Conservation (phyloP, 306 rosid genomes). For the Medicago ruthenica region DNA sequence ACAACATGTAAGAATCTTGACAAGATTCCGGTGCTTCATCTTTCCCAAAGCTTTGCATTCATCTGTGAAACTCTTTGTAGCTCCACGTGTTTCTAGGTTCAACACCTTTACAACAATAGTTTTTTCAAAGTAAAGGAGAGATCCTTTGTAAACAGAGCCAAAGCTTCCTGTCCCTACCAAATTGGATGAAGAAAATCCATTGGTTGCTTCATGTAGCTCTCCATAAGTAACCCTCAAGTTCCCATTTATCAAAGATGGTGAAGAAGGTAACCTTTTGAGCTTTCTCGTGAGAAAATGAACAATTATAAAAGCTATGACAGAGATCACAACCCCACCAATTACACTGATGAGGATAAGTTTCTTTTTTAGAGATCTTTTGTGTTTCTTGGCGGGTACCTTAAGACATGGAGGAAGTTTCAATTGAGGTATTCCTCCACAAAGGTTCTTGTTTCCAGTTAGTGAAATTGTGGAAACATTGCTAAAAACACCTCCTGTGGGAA, state of each 20-base stretch:
- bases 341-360: conserved; percentile 5
- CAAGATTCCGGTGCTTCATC: conserved; percentile 46
- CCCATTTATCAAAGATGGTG: not conserved
- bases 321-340: not conserved
- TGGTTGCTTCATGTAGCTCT: conserved; percentile 47
- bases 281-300: conserved; percentile 18
- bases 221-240: conserved; percentile 44
- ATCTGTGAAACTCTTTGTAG: conserved; percentile 44
- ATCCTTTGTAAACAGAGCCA: conserved; percentile 49
- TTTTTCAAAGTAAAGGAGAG: conserved; percentile 32
- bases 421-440: conserved; percentile 52
- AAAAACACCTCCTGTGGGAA: conserved; percentile 48
- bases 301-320: not conserved
- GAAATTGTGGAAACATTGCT: conserved; percentile 27
- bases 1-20: conserved; percentile 42
- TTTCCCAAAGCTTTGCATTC: conserved; percentile 44
- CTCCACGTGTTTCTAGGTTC: conserved; percentile 46
- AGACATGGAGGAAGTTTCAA: conserved; percentile 35
- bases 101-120: conserved; percentile 45
- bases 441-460: conserved; percentile 38
- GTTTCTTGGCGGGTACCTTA: not conserved
- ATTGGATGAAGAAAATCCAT: conserved; percentile 48
- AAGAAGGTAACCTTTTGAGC: not conserved
- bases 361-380: not conserved
- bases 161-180: conserved; percentile 40